Evolutionary conservation across 176 grass and related monocot species (phyloP), one percentile per base, ranked within the genome.

Genomic region (Aegilops speltoides): DNA sequence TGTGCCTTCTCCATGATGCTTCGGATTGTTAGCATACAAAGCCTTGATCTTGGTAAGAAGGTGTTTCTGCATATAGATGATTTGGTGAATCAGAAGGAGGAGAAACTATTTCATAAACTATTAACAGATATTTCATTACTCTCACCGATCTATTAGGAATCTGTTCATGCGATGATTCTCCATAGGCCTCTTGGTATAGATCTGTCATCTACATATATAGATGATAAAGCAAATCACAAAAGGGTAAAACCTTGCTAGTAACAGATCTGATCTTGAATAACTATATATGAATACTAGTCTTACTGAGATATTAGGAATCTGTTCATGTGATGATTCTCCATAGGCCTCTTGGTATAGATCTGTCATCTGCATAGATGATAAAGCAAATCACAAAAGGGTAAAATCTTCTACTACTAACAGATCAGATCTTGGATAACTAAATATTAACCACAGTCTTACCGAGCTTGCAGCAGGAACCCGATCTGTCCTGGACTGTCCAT

Each of bases 101-200:
- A 1, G 54, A 59, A 59, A 57, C 41, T 32, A 31, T 7, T 9
- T 48, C 9, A 20, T 19, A 67, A 23, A 26, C 5, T 26, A 29
- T 20, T 64, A 80, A 10, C 23, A 79, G 25, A 57, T 57, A 24
- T 71, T n/a, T 41, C 34, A 72, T 37, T 40, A 28, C 20, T 79
- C 56, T 89, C 84, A 89, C 82, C 54, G 82, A 80, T 24, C 41
- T 84, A 23, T 41, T 31, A 28, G 40, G 11, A 74, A 46, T 59
- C 56, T 37, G 62, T 13, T 28, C 82, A 34, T 11, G 54, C 8
- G 37, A 16, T 40, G 23, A 56, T 5, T 40, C 82, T 5, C 37
- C 40, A 14, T 79, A 34, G 34, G 5, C 23, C 46, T 71, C 37
- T 59, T 57, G 63, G 1, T 14, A 0, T 43, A 88, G 86, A 83